Percentiles rank a stretch among this genome's conserved stretches.
phyloP scores from a whole-genome alignment of 352 stramenopile genomes.

The Globisporangium splendens region DNA sequence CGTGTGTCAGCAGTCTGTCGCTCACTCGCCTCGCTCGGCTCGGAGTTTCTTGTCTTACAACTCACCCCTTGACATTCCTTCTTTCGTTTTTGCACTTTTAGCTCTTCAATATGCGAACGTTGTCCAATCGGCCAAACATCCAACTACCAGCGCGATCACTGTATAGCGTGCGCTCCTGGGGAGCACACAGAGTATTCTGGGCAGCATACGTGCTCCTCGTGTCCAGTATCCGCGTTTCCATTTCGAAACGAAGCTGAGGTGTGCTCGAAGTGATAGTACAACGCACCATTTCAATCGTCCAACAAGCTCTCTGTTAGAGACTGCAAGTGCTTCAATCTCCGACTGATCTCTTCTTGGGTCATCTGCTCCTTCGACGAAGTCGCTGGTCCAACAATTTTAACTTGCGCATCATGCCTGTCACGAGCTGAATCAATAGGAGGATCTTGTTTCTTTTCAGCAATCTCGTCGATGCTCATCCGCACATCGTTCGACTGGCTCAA shows the following conservation, averaged over 20 bases:
- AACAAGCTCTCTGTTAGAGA: conserved; percentile 56
- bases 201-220: conserved; percentile 53
- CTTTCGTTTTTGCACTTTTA: conserved; percentile 11
- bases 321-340: conserved; percentile 48
- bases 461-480: conserved; percentile 33
- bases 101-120: conserved; percentile 33
- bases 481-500: conserved; percentile 1
- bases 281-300: conserved; percentile 28
- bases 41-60: too few relatives aligned
- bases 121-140: conserved; percentile 45
- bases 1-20: background rate
- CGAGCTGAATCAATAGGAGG: background rate
- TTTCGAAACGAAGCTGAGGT: conserved; percentile 7
- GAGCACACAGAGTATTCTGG: conserved; percentile 32
- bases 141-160: conserved; percentile 53
- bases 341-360: conserved; percentile 24
- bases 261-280: conserved; percentile 5
- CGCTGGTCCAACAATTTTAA: too few relatives aligned
- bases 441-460: conserved; percentile 10
- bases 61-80: background rate
- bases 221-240: conserved; percentile 27
- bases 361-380: conserved; percentile 1
- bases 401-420: background rate
- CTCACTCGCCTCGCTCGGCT: background rate
- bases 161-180: conserved; percentile 35